These are phyloP conservation scores for Morella rubra DNA, from an alignment of 306 rosid species.

Conservation along the genomic window DNA sequence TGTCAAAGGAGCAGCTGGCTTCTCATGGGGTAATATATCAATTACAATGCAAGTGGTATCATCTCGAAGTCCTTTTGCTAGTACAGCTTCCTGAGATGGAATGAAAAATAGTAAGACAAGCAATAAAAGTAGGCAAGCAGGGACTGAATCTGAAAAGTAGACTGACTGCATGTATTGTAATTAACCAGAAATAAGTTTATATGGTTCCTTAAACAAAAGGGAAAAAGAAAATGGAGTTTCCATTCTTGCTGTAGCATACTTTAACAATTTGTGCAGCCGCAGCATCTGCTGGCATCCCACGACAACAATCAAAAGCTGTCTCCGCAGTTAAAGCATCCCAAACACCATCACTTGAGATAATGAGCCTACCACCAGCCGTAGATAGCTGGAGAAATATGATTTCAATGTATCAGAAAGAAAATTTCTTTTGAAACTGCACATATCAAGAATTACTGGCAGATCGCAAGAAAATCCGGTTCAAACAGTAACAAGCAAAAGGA, in stretches of 20 bases:
- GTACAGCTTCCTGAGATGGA: constrained; percentile 75
- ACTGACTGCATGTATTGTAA: constrained; percentile 16
- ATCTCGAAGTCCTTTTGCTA: constrained; percentile 95
- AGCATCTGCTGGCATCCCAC: constrained; percentile 76
- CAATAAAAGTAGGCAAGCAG: constrained; percentile 11
- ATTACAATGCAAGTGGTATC: constrained; percentile 95
- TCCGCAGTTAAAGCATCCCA: constrained; percentile 93
- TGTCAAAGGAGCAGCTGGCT: constrained; percentile 55
- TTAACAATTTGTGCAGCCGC: constrained; percentile 92
- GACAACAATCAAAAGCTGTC: constrained; percentile 81
- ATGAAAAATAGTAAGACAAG: constrained; percentile 21
- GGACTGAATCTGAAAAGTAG: constrained; percentile 21
- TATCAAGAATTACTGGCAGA: background rate
- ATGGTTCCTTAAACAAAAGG: constrained; percentile 2
- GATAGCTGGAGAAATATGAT: constrained; percentile 62
- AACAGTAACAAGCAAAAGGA: background rate
- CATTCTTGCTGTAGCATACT: constrained; percentile 40
- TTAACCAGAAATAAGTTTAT: constrained; percentile 9
- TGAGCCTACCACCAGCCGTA: constrained; percentile 89
- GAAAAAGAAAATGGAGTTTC: constrained; percentile 11
- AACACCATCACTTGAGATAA: constrained; percentile 95
- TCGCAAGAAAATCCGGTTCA: background rate
- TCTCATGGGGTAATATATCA: constrained; percentile 79
- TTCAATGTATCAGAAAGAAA: background rate
- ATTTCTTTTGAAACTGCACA: background rate